A percentile compares a stretch with the other conserved stretches of the same genome.
Evolutionary conservation across 1,139 yeast genomes (phyloP).

Genomic region (Suhomyces taliae): DNA sequence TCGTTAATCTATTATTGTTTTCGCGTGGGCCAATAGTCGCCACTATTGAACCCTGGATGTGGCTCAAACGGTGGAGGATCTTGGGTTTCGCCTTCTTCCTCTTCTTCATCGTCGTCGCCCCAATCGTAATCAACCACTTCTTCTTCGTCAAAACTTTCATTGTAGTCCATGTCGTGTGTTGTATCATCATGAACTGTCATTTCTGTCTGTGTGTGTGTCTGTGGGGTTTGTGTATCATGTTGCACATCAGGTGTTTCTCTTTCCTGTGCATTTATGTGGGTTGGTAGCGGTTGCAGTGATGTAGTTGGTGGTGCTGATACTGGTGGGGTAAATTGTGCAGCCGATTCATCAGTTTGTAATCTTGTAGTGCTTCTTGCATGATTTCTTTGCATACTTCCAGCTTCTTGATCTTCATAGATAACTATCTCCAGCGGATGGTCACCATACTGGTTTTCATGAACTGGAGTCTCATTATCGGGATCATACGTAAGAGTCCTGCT

Average conservation of each 20-base stretch:
- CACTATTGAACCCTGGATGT: slow-evolving; percentile 33
- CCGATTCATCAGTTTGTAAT: background rate
- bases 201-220: too few species aligned
- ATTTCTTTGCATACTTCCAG: background rate
- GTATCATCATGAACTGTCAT: background rate
- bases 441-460: slow-evolving; percentile 8
- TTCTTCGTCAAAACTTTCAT: slow-evolving; percentile 25
- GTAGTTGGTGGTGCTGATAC: background rate
- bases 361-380: too few species aligned
- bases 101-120: slow-evolving; percentile 20
- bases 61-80: slow-evolving; percentile 36
- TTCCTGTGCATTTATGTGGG: background rate
- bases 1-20: slow-evolving; percentile 2
- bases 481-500: slow-evolving; percentile 4
- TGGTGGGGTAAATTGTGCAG: background rate
- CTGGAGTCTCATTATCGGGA: background rate
- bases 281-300: background rate
- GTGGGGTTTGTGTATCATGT: too few species aligned
- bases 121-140: slow-evolving; percentile 32
- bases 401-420: slow-evolving; percentile 4
- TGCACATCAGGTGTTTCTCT: too few species aligned
- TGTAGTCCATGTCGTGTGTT: background rate
- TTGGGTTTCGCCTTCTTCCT: slow-evolving; percentile 3
- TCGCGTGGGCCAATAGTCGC: slow-evolving; percentile 38
- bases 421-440: slow-evolving; percentile 3